Evolutionary conservation across 345 rosid genomes (phyloP).

Genomic region (Odontarrhena argentea): DNA sequence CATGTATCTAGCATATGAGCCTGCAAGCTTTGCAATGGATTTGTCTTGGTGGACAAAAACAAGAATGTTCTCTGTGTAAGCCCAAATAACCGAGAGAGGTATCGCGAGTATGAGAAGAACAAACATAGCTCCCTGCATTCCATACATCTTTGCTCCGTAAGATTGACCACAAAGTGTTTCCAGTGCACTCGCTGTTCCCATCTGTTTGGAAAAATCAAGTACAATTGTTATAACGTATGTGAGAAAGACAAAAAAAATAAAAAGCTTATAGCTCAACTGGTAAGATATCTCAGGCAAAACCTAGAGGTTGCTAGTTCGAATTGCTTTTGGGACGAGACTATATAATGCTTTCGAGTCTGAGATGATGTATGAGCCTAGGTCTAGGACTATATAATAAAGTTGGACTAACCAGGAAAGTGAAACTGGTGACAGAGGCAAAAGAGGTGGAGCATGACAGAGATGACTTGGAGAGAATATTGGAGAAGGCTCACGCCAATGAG

Average conservation of each 20-base stretch:
- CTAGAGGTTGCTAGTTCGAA: too few species aligned
- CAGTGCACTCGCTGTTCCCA: constrained; percentile 1
- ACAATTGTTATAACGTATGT: too few species aligned
- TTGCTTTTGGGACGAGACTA: too few species aligned
- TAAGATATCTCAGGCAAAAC: too few species aligned
- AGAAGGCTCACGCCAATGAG: not conserved
- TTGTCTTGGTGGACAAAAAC: not conserved
- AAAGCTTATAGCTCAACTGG: too few species aligned
- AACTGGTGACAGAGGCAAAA: too few species aligned
- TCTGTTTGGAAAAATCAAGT: not conserved
- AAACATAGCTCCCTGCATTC: constrained; percentile 6
- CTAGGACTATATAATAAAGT: too few species aligned
- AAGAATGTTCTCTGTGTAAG: not conserved
- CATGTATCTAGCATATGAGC: not conserved
- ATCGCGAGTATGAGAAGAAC: not conserved
- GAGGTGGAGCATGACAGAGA: constrained; percentile 32
- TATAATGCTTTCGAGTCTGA: too few species aligned
- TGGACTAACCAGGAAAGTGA: too few species aligned
- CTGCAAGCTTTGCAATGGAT: not conserved
- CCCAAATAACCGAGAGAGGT: not conserved
- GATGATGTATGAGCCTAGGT: too few species aligned
- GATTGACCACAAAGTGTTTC: constrained; percentile 12
- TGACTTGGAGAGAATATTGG: not conserved
- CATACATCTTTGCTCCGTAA: not conserved
- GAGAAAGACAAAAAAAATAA: too few species aligned